Base-by-base conservation (phyloP, 176 grass and related monocot genomes). In the Zizania latifolia region DNA sequence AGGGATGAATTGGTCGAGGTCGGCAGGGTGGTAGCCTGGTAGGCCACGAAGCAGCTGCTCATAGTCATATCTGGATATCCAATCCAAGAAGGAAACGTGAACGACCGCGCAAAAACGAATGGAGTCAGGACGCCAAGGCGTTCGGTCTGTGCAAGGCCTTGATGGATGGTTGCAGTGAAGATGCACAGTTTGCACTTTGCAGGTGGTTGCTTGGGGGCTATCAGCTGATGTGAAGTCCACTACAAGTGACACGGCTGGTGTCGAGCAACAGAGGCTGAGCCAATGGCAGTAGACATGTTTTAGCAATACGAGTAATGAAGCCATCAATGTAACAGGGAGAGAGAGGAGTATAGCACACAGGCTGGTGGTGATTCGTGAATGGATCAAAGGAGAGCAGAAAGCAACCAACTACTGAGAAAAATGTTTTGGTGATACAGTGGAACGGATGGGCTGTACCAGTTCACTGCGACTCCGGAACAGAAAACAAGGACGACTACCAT, bases 71-170 rank as follows among this genome's bases (percentile, higher is more conserved):
- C 54, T 24, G 62, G 19, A 7, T 17, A 34, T 86, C 84, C 70
- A 40, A 81, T 86, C 78, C 77, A 69, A 81, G 54, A 69, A 70
- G 26, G 71, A 86, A 26, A 55, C 77, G 41, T 76, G 84, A 86
- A 70, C 84, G 46, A 70, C 84, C 70, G 41, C 6, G 55, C 70
- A 68, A 81, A 58, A 70, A 63, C 38, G 43, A 36, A 51, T 14
- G 12, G 19, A 68, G 22, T 36, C 35, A 38, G 28, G 31, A 10
- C n/a, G 68, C 41, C 11, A 6, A 6, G 40, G 43, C 4, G 27
- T 50, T 24, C 8, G n/a, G n/a, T n/a, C n/a, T 9, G 72, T 7
- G 33, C 43, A 58, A 34, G n/a, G n/a, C 50, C 37, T 37, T 21
- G 71, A 57, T 31, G 44, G 34, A 74, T 78, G 38, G 65, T 32